Evolutionary conservation across 1,284 basidiomycete species (phyloP).

Genomic region (Boletus sp.): DNA sequence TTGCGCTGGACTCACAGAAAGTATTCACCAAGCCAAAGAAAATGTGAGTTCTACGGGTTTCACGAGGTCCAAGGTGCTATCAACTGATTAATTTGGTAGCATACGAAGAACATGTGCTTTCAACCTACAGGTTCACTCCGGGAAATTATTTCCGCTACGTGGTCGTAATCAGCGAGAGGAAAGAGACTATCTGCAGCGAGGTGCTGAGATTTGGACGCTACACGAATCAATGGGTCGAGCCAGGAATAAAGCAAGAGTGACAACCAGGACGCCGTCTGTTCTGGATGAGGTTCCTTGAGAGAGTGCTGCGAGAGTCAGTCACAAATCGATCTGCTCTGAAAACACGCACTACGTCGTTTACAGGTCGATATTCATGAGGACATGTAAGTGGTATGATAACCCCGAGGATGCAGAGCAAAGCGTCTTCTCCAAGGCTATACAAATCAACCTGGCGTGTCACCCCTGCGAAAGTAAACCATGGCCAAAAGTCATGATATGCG

Average conservation of each 20-base stretch:
- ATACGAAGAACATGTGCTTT: background rate
- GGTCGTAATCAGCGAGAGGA: slow-evolving; percentile 63
- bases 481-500: slow-evolving; percentile 20
- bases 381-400: slow-evolving; percentile 16
- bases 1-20: slow-evolving; percentile 15
- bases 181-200: slow-evolving; percentile 52
- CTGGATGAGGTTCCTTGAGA: slow-evolving; percentile 62
- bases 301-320: slow-evolving; percentile 1
- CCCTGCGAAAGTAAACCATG: slow-evolving; percentile 15
- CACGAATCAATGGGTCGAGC: slow-evolving; percentile 55
- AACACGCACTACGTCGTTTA: slow-evolving; percentile 10
- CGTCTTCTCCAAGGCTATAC: slow-evolving; percentile 5
- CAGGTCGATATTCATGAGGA: slow-evolving; percentile 8
- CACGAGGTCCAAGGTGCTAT: slow-evolving; percentile 7
- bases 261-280: slow-evolving; percentile 66
- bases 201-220: slow-evolving; percentile 48
- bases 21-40: slow-evolving; percentile 15
- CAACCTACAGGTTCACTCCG: slow-evolving; percentile 44
- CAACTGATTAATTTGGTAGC: background rate
- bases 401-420: slow-evolving; percentile 10
- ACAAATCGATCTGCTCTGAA: background rate
- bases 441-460: slow-evolving; percentile 3
- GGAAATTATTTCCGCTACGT: slow-evolving; percentile 41
- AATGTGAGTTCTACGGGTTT: slow-evolving; percentile 4
- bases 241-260: slow-evolving; percentile 62